phyloP scores from a whole-genome alignment of 139 green algal species.

The Haematococcus sp. region DNA sequence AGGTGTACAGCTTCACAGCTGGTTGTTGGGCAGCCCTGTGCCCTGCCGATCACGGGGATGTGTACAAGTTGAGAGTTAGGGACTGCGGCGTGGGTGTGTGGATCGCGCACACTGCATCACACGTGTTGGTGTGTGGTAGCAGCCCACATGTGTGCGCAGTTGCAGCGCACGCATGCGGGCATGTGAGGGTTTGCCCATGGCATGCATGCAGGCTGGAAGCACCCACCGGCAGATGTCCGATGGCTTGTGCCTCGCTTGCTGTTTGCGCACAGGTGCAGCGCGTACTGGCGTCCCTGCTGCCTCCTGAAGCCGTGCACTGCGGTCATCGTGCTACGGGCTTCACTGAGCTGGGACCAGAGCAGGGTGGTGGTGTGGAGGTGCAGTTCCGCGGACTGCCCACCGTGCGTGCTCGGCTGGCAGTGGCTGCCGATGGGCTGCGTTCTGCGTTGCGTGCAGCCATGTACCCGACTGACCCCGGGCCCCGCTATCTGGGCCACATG shows the following conservation, averaged over 20 bases:
- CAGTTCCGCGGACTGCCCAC: conserved; percentile 14
- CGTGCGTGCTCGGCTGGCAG: conserved; percentile 33
- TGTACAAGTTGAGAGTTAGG: too few relatives aligned
- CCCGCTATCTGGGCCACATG: conserved; percentile 42
- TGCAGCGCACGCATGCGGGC: too few relatives aligned
- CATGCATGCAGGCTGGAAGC: too few relatives aligned
- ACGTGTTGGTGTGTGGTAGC: too few relatives aligned
- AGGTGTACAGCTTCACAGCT: not conserved
- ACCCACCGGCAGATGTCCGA: too few relatives aligned
- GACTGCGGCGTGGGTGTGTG: too few relatives aligned
- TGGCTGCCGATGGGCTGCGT: conserved; percentile 47
- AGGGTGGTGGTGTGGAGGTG: not conserved
- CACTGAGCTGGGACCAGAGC: conserved; percentile 14
- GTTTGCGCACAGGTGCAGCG: conserved; percentile 34
- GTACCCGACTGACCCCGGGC: conserved; percentile 29
- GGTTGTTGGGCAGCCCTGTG: not conserved
- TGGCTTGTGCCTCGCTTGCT: not conserved
- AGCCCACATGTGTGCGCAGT: too few relatives aligned
- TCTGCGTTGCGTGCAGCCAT: conserved; percentile 29
- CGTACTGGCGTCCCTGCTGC: conserved; percentile 11
- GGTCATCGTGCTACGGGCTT: conserved; percentile 24
- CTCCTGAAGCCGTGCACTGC: conserved; percentile 30
- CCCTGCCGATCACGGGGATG: too few relatives aligned
- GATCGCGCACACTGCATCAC: too few relatives aligned
- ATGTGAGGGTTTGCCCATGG: too few relatives aligned